Percentiles rank a stretch among this genome's conserved stretches.
phyloP scores from a whole-genome alignment of 495 filamentous ascomycete species.

The Hypoxylon subgilvum region DNA sequence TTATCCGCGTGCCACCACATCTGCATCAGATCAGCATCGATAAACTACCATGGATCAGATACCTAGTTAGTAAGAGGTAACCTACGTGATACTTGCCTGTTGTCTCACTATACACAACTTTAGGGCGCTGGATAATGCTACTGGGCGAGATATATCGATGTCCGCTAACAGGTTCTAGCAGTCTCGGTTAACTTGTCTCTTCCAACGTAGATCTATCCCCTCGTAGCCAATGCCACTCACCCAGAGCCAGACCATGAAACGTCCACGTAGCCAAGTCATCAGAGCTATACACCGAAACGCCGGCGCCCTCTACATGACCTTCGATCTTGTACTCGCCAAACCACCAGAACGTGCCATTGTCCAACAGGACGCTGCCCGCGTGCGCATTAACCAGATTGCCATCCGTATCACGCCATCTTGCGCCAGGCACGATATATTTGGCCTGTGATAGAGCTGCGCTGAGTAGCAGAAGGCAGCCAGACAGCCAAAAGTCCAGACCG shows the following conservation, averaged over 20 bases:
- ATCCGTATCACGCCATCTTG: conserved; percentile 50
- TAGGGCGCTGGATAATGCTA: conserved; percentile 53
- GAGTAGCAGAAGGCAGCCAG: conserved; percentile 23
- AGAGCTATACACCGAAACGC: conserved; percentile 51
- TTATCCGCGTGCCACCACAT: conserved; percentile 60
- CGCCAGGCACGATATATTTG: conserved; percentile 55
- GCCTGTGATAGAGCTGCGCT: conserved; percentile 25
- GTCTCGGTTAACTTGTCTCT: conserved; percentile 1
- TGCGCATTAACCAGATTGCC: conserved; percentile 53
- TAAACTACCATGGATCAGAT: background rate
- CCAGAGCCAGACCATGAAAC: conserved; percentile 47
- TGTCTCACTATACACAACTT: conserved; percentile 50
- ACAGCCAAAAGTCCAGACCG: conserved; percentile 6
- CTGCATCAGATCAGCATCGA: conserved; percentile 31
- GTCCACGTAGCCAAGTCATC: conserved; percentile 51
- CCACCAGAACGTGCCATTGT: conserved; percentile 50
- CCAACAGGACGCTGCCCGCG: conserved; percentile 46
- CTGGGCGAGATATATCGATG: conserved; percentile 46
- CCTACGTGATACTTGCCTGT: conserved; percentile 48
- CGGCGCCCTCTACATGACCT: conserved; percentile 50
- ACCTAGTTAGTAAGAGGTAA: background rate
- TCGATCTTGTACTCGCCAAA: conserved; percentile 56
- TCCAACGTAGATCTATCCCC: background rate
- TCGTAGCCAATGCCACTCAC: conserved; percentile 20
- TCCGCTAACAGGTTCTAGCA: conserved; percentile 43